Percentiles rank a stretch among this genome's conserved stretches.
Conservation (phyloP, 352 stramenopile genomes). For the Globisporangium splendens region DNA sequence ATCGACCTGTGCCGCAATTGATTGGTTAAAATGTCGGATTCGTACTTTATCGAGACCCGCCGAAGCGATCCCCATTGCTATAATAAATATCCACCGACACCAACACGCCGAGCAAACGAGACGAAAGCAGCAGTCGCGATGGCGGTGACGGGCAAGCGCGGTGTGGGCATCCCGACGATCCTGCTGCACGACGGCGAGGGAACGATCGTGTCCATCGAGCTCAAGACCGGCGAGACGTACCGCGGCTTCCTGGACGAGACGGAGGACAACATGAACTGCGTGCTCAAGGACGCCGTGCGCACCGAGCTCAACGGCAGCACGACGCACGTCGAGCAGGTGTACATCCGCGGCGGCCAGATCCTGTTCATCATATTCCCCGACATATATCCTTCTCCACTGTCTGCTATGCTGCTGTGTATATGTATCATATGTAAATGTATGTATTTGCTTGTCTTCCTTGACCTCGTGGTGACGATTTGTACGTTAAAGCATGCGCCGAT, state of each 20-base stretch:
- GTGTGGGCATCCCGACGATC: constrained; percentile 81
- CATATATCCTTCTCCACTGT: constrained; percentile 75
- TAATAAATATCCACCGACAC: background rate
- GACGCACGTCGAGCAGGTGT: constrained; percentile 77
- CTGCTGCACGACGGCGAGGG: constrained; percentile 84
- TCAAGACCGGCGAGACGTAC: constrained; percentile 85
- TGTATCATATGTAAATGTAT: constrained; percentile 1
- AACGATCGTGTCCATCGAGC: constrained; percentile 87
- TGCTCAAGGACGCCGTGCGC: constrained; percentile 83
- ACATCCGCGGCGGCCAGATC: constrained; percentile 83
- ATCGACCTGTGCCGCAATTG: background rate
- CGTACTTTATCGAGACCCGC: constrained; percentile 6
- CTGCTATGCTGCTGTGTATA: background rate
- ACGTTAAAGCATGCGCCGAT: constrained; percentile 87
- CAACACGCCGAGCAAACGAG: constrained; percentile 11
- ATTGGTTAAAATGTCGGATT: constrained; percentile 1
- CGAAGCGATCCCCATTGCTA: background rate
- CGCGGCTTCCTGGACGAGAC: constrained; percentile 82
- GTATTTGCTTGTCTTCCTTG: constrained; percentile 19
- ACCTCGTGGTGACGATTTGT: constrained; percentile 13
- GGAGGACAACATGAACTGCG: constrained; percentile 90
- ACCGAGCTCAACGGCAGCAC: constrained; percentile 82
- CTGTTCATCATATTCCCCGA: constrained; percentile 86
- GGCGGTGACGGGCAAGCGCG: constrained; percentile 83
- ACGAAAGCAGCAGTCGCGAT: constrained; percentile 23